Percentiles rank a stretch among this genome's conserved stretches.
phyloP scores from a whole-genome alignment of 352 stramenopile genomes.

The Pythium volutum region DNA sequence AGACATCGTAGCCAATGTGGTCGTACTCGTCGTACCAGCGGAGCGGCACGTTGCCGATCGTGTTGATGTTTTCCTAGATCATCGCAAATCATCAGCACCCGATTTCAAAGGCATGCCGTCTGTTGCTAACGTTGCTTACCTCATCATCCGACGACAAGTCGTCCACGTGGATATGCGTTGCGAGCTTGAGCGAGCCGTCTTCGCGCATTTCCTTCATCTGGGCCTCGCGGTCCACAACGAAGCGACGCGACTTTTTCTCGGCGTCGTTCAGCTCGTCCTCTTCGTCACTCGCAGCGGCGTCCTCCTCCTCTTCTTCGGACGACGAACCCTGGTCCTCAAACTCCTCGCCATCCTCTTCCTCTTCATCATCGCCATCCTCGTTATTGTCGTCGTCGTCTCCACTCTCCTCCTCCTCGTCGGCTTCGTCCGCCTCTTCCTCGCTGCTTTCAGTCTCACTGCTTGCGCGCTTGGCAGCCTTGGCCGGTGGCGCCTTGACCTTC shows the following conservation, averaged over 20 bases:
- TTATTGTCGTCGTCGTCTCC: conserved; percentile 44
- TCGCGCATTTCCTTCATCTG: conserved; percentile 83
- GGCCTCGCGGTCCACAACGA: conserved; percentile 68
- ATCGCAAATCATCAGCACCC: neutral
- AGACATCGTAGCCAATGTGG: conserved; percentile 99
- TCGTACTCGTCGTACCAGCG: conserved; percentile 99
- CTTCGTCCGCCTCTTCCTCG: conserved; percentile 41
- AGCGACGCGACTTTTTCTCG: conserved; percentile 80
- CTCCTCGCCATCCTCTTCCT: conserved; percentile 55
- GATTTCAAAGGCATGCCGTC: neutral
- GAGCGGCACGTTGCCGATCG: conserved; percentile 97
- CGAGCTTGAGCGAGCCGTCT: conserved; percentile 76
- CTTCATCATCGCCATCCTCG: conserved; percentile 42
- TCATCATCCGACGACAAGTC: conserved; percentile 99
- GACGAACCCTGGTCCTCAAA: conserved; percentile 88
- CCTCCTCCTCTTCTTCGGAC: conserved; percentile 72
- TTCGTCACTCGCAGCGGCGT: conserved; percentile 54
- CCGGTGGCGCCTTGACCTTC: neutral
- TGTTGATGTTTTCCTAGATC: conserved; percentile 90
- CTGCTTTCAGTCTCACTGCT: conserved; percentile 54
- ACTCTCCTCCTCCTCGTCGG: conserved; percentile 42
- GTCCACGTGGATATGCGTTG: conserved; percentile 94
- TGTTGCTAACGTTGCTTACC: conserved; percentile 12
- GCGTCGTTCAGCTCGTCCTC: conserved; percentile 68
- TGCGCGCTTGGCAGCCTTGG: conserved; percentile 7